Evolutionary conservation across 2,329 filamentous ascomycete genomes (phyloP), one percentile per base, ranked within the genome.

Genomic region (Arthrobotrys iridis): DNA sequence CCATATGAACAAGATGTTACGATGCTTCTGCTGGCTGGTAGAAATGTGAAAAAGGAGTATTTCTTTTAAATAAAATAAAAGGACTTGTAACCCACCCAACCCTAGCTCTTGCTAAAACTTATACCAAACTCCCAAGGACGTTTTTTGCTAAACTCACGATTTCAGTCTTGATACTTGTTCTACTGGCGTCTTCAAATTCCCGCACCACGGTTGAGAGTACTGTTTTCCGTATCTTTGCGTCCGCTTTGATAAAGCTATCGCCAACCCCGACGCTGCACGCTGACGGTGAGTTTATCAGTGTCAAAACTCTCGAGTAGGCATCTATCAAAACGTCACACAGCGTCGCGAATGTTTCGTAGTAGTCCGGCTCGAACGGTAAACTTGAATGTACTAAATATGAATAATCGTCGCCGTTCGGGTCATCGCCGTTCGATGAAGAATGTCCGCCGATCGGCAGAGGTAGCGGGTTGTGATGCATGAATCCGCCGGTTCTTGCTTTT

Each of bases 311-410:
- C 35, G 89, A 89, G 83, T 99, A 99, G 80, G 90, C 92, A 82
- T 98, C 95, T 79, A 97, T 96, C 76, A 99, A 84, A 2, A 96
- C 92, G 81, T 99, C 95, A 83, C 95, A 98, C 4, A 99, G 86
- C 10, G 95, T 97, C 11, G 93, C 91, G 83, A 98, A 98, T 0
- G 93, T 97, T 83, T 96, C 93, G 82, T 94, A 95, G 80, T 97
- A 99, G 82, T 99, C 95, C 0, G 95, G 95, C 77, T 98, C 93
- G 80, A 99, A 99, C 0, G 95, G 95, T 52, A 99, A 84, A 13
- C 89, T 90, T 0, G 95, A 95, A n/a, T 94, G 98, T 18, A 97
- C 86, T 1, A 99, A 86, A 81, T 94, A 90, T 0, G 89, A 88
- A 82, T 97, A 99, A 80, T 96, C 92, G 80, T 96, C 93, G 0